Base-by-base conservation (phyloP, 352 stramenopile species). In the Phytopythium kandeliae region DNA sequence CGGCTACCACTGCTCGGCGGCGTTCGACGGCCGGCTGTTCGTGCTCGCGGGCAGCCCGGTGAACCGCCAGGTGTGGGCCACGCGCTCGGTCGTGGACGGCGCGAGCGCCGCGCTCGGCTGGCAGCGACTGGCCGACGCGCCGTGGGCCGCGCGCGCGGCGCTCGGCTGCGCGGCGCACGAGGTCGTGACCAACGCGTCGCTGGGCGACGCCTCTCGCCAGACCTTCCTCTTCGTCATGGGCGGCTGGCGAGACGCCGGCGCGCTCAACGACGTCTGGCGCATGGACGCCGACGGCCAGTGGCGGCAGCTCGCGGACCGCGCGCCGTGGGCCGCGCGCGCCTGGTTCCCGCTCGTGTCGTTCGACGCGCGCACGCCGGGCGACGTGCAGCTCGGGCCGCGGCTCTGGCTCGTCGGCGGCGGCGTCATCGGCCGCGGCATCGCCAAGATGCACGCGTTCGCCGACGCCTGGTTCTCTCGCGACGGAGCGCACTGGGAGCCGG, bases 21-120 rank as follows among this genome's bases (percentile, higher is more conserved):
- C 66, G 1, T 89, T 88, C 52, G 50, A 79, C 33, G 52, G 46
- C n/a, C 67, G 68, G 26, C 44, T 91, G 5, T 90, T 75, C 63
- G 55, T 93, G 19, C 62, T 91, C n/a, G 82, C 79, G 10, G 82
- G 82, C 1, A 90, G 69, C 56, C 82, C 82, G n/a, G 54, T 90
- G 16, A 89, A 82, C 54, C 90, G 89, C 58, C 71, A 89, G 16
- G 78, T 93, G 35, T 93, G 80, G 79, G 82, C 65, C 5, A 86
- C 82, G 1, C 50, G 65, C 1, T 90, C 79, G 0, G 58, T 89
- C n/a, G 50, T 90, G 16, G 34, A 11, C n/a, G 31, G 30, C 2
- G 30, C n/a, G 9, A 49, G 43, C 43, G 31, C 43, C 19, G 54
- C 50, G 33, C 74, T 79, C 43, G 34, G 48, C 2, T 90, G 79